These are phyloP conservation scores for Thelonectria olida DNA, from an alignment of 2,329 filamentous ascomycete genomes.

Conservation along the genomic window DNA sequence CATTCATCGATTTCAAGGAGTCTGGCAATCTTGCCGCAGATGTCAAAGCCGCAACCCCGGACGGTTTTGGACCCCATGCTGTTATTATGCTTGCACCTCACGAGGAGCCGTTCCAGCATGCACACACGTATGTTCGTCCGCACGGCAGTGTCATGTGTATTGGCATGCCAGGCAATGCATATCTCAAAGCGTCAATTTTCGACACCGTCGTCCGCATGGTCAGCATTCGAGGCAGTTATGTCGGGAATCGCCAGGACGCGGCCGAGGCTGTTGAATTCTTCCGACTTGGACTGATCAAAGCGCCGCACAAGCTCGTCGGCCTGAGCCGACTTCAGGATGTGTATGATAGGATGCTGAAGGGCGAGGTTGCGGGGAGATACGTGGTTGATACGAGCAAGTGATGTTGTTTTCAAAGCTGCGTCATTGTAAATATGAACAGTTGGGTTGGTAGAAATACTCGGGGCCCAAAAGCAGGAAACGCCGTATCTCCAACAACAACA, in stretches of 20 bases:
- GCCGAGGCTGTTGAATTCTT: constrained; percentile 93
- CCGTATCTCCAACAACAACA: too few relatives aligned
- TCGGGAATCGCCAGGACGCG: constrained; percentile 89
- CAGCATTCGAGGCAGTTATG: constrained; percentile 90
- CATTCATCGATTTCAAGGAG: constrained; percentile 85
- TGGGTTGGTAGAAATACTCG: too few relatives aligned
- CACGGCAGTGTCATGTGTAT: constrained; percentile 88
- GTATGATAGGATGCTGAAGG: too few relatives aligned
- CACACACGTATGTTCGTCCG: constrained; percentile 85
- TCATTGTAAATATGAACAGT: too few relatives aligned
- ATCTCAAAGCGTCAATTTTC: constrained; percentile 85
- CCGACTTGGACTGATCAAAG: constrained; percentile 82
- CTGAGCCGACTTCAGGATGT: constrained; percentile 81
- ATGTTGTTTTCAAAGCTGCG: too few relatives aligned
- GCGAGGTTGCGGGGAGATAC: too few relatives aligned
- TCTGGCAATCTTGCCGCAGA: constrained; percentile 83
- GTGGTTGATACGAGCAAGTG: too few relatives aligned
- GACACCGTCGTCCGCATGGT: constrained; percentile 91
- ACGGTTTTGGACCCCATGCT: constrained; percentile 86
- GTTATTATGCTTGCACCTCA: constrained; percentile 85
- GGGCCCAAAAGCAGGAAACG: too few relatives aligned
- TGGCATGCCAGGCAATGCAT: constrained; percentile 83
- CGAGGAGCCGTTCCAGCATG: constrained; percentile 96
- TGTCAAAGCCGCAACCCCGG: constrained; percentile 81
- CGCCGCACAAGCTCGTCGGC: constrained; percentile 86